Percentiles rank a stretch among this genome's conserved stretches.
phyloP scores from a whole-genome alignment of 768 basidiomycete species.

The Hemileccinum rubropunctum region DNA sequence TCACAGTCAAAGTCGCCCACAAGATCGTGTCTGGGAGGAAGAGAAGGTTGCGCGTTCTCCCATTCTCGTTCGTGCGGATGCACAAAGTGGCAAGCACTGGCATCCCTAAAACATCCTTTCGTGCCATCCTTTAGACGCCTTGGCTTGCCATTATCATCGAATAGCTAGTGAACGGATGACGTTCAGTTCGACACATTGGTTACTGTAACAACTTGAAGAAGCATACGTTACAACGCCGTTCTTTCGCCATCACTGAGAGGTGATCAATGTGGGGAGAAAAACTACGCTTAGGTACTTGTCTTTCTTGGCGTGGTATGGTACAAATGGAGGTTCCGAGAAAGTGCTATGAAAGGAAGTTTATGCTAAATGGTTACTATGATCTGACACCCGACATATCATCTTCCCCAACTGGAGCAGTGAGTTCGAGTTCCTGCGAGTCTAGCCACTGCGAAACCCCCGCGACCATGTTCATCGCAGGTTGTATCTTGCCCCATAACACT shows the following conservation, averaged over 20 bases:
- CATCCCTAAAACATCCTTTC: slow-evolving; percentile 22
- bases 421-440: slow-evolving; percentile 27
- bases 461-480: slow-evolving; percentile 33
- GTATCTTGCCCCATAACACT: slow-evolving; percentile 27
- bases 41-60: slow-evolving; percentile 27
- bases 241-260: slow-evolving; percentile 11
- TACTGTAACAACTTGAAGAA: background rate
- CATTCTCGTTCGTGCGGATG: slow-evolving; percentile 35
- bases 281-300: background rate
- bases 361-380: background rate
- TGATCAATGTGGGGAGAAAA: background rate
- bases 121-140: slow-evolving; percentile 20
- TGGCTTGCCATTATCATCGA: slow-evolving; percentile 27
- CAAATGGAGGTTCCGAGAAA: slow-evolving; percentile 4
- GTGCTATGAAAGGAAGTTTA: slow-evolving; percentile 12
- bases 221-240: slow-evolving; percentile 32
- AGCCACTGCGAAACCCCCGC: slow-evolving; percentile 29
- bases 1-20: slow-evolving; percentile 23
- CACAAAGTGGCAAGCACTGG: slow-evolving; percentile 25
- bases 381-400: background rate
- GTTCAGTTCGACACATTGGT: slow-evolving; percentile 4
- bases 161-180: slow-evolving; percentile 18
- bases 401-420: slow-evolving; percentile 17
- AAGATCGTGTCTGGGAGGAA: slow-evolving; percentile 18
- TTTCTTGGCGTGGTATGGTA: slow-evolving; percentile 14